Evolutionary conservation across 2,329 filamentous ascomycete species (phyloP).

Genomic region (Beauveria sp.): DNA sequence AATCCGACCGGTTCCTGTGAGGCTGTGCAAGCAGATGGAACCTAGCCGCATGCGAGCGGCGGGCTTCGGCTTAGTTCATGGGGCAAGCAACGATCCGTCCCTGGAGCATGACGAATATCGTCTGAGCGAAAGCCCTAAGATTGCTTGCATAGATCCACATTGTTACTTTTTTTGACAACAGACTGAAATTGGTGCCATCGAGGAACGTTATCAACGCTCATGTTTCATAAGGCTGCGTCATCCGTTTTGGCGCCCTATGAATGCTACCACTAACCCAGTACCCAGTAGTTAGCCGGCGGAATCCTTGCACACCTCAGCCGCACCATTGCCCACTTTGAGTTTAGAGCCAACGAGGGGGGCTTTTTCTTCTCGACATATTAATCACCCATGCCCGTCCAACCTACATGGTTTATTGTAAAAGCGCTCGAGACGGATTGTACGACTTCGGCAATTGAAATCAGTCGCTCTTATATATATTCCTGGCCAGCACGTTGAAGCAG

Average conservation of each 20-base stretch:
- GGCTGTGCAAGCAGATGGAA: slow-evolving; percentile 1
- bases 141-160: slow-evolving; percentile 2
- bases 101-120: slow-evolving; percentile 1
- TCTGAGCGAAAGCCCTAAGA: slow-evolving; percentile 5
- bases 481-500: background rate
- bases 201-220: background rate
- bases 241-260: background rate
- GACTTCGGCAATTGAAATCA: background rate
- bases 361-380: background rate
- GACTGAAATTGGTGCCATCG: slow-evolving; percentile 2
- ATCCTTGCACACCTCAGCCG: slow-evolving; percentile 3
- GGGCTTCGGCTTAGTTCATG: background rate
- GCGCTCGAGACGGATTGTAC: background rate
- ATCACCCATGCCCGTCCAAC: background rate
- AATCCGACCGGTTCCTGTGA: slow-evolving; percentile 5
- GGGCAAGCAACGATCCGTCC: background rate
- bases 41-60: background rate
- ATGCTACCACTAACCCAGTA: background rate
- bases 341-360: background rate
- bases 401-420: background rate
- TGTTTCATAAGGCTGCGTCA: slow-evolving; percentile 11
- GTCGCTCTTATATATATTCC: too few species aligned
- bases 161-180: background rate
- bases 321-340: background rate
- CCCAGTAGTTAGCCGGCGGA: background rate